phyloP scores from a whole-genome alignment of 495 filamentous ascomycete genomes.

The Podospora pseudocomata region DNA sequence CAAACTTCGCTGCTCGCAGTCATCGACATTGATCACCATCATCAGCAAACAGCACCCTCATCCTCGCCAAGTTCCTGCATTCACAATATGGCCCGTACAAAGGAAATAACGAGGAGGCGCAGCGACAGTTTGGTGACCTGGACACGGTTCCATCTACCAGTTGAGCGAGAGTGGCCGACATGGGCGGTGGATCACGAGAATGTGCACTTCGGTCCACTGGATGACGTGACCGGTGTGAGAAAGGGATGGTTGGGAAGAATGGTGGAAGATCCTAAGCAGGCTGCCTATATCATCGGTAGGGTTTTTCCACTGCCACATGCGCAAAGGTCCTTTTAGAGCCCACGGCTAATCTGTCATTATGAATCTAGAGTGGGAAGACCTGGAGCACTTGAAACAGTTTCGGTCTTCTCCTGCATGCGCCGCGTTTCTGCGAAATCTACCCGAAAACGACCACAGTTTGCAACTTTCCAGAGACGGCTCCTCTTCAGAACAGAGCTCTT shows the following conservation, averaged over 20 bases:
- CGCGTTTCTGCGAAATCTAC: constrained; percentile 26
- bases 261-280: constrained; percentile 30
- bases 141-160: constrained; percentile 28
- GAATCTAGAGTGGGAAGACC: constrained; percentile 13
- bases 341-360: not conserved
- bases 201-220: constrained; percentile 25
- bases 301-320: constrained; percentile 4
- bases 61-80: not conserved
- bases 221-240: constrained; percentile 4
- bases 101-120: not conserved
- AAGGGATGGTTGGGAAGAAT: constrained; percentile 25
- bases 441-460: constrained; percentile 10
- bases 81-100: constrained; percentile 7
- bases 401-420: constrained; percentile 22
- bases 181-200: constrained; percentile 20
- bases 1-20: not conserved
- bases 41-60: not conserved
- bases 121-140: constrained; percentile 14
- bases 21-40: not conserved
- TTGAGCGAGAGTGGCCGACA: constrained; percentile 25
- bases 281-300: constrained; percentile 27
- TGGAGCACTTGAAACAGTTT: constrained; percentile 24
- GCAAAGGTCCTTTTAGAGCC: not conserved
- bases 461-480: constrained; percentile 11
- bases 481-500: not conserved